Percentiles rank a stretch among this genome's conserved stretches.
phyloP scores from a whole-genome alignment of 116 monocot genomes.

The Posidonia oceanica region DNA sequence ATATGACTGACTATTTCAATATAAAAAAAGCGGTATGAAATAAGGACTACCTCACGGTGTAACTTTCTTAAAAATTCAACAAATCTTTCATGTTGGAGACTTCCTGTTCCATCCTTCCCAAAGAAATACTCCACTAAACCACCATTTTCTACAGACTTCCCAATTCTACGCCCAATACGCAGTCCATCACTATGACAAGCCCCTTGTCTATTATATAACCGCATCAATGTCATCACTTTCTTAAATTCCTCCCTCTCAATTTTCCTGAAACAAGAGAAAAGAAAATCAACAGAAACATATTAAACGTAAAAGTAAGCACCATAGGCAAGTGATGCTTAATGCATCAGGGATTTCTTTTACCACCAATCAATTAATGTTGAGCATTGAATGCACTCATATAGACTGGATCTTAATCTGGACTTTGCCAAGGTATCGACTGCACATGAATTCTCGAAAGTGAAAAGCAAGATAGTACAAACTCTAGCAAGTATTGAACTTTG shows the following conservation, averaged over 20 bases:
- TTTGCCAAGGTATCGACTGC: slow-evolving; percentile 21
- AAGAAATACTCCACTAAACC: slow-evolving; percentile 81
- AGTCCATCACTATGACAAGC: slow-evolving; percentile 53
- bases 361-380: slow-evolving; percentile 25
- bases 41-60: slow-evolving; percentile 49
- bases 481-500: background rate
- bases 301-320: slow-evolving; percentile 1
- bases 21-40: too few relatives aligned
- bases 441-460: slow-evolving; percentile 22
- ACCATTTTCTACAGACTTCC: slow-evolving; percentile 48
- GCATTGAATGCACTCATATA: slow-evolving; percentile 13
- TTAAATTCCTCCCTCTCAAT: slow-evolving; percentile 83
- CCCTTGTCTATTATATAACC: slow-evolving; percentile 77
- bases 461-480: slow-evolving; percentile 20
- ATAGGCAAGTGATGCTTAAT: background rate
- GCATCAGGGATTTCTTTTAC: slow-evolving; percentile 11
- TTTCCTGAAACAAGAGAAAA: slow-evolving; percentile 33
- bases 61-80: slow-evolving; percentile 65
- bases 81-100: slow-evolving; percentile 73
- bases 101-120: slow-evolving; percentile 61
- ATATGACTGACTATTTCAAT: too few relatives aligned
- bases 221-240: slow-evolving; percentile 83
- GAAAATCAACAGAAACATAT: background rate
- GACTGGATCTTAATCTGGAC: slow-evolving; percentile 22
- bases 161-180: slow-evolving; percentile 39